Evolutionary conservation across 345 rosid species (phyloP).

Genomic region (Sonneratia alba): DNA sequence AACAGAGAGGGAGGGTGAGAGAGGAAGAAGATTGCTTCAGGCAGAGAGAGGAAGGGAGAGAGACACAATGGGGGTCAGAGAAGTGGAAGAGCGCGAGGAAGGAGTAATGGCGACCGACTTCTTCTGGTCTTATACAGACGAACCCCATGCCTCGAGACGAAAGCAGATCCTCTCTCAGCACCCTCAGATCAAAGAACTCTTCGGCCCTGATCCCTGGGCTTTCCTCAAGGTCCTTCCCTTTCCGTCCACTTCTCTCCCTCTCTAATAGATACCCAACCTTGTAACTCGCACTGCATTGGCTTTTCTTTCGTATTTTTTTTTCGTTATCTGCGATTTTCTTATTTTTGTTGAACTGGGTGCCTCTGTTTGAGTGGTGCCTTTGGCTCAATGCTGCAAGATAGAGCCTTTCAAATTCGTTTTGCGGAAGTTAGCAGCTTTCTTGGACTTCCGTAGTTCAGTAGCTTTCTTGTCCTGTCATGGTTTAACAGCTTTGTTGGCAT

Average conservation of each 20-base stretch:
- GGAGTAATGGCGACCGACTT: constrained; percentile 70
- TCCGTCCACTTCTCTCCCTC: not conserved
- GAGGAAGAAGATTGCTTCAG: not conserved
- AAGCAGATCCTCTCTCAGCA: constrained; percentile 76
- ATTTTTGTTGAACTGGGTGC: no score
- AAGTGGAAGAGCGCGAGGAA: constrained; percentile 18
- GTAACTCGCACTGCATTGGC: no score
- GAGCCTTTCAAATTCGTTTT: not conserved
- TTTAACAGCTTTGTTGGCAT: not conserved
- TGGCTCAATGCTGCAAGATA: no score
- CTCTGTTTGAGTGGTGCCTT: no score
- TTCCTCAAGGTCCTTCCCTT: constrained; percentile 40
- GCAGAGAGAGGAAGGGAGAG: not conserved
- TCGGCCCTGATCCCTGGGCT: constrained; percentile 83
- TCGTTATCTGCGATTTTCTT: no score
- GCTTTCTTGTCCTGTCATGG: no score
- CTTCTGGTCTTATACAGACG: constrained; percentile 91
- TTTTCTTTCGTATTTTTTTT: no score
- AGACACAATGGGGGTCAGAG: not conserved
- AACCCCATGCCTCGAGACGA: constrained; percentile 76
- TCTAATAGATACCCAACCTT: no score
- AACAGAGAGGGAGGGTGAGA: not conserved
- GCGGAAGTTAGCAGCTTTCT: not conserved
- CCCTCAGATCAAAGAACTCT: constrained; percentile 75
- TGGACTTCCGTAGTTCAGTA: not conserved